Evolutionary conservation across 2,329 filamentous ascomycete species (phyloP).

Genomic region (Lachnum nothofagi): DNA sequence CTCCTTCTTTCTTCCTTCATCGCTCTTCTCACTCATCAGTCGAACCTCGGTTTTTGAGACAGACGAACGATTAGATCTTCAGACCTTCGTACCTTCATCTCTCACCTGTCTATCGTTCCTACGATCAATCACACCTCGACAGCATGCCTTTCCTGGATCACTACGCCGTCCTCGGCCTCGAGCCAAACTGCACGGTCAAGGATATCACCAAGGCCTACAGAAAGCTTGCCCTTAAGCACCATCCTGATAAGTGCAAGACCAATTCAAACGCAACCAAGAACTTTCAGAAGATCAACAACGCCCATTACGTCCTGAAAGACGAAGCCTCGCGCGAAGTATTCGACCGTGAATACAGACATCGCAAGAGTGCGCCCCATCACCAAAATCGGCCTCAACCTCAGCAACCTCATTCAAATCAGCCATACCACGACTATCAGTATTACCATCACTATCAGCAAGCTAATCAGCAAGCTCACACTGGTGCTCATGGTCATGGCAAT

Average conservation of each 20-base stretch:
- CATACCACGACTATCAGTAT: too few species aligned
- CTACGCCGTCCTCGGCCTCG: background rate
- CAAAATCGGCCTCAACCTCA: background rate
- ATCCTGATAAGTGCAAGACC: background rate
- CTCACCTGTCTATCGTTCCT: too few species aligned
- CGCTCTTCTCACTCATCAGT: too few species aligned
- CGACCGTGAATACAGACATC: background rate
- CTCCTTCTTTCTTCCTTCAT: too few species aligned
- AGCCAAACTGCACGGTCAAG: background rate
- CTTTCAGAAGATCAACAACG: background rate
- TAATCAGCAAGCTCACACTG: too few species aligned
- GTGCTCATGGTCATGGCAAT: too few species aligned
- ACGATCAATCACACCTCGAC: background rate
- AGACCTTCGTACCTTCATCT: background rate
- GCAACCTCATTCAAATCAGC: background rate
- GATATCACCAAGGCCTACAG: constrained; percentile 1
- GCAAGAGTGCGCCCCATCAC: background rate
- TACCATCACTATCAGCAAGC: too few species aligned
- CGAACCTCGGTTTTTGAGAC: too few species aligned
- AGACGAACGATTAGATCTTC: too few species aligned
- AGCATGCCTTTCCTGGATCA: background rate
- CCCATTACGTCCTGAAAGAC: background rate
- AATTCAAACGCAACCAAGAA: background rate
- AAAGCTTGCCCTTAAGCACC: background rate
- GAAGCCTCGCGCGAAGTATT: background rate